Percentiles rank a stretch among this genome's conserved stretches.
These are phyloP conservation scores for Candida coquimbonensis DNA, from an alignment of 805 yeast species.

Conservation along the genomic window DNA sequence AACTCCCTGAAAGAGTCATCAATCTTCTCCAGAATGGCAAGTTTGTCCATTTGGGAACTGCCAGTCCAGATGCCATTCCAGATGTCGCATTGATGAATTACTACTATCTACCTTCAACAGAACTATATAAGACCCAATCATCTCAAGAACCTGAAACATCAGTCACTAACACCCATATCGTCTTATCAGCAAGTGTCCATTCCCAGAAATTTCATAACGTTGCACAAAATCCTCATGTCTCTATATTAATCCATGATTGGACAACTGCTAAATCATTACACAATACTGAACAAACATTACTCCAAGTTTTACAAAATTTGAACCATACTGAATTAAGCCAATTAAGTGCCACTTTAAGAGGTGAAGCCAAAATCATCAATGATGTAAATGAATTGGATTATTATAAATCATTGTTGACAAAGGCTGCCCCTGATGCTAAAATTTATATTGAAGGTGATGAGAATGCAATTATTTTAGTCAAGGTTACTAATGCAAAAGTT, in stretches of 20 bases:
- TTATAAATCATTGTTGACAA: conserved; percentile 55
- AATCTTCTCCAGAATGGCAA: conserved; percentile 51
- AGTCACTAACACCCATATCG: conserved; percentile 42
- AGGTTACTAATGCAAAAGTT: conserved; percentile 62
- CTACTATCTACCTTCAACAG: conserved; percentile 47
- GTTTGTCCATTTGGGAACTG: conserved; percentile 81
- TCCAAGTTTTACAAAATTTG: conserved; percentile 61
- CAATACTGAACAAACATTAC: conserved; percentile 30
- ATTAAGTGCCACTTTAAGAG: conserved; percentile 76
- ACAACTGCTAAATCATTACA: conserved; percentile 48
- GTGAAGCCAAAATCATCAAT: conserved; percentile 54
- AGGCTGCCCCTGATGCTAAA: conserved; percentile 61
- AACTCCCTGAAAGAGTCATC: conserved; percentile 32
- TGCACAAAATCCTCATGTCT: conserved; percentile 63
- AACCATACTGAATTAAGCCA: conserved; percentile 77
- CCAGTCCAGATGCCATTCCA: conserved; percentile 53
- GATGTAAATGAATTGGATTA: conserved; percentile 44
- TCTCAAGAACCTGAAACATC: conserved; percentile 22
- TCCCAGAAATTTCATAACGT: conserved; percentile 76
- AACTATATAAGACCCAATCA: conserved; percentile 21
- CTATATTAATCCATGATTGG: conserved; percentile 89
- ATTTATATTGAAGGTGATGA: conserved; percentile 60
- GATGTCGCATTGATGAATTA: conserved; percentile 91
- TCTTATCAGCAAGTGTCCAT: conserved; percentile 62
- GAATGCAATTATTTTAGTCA: conserved; percentile 58